Evolutionary conservation across 2,329 filamentous ascomycete species (phyloP).

Genomic region (Bipolaris oryzae): DNA sequence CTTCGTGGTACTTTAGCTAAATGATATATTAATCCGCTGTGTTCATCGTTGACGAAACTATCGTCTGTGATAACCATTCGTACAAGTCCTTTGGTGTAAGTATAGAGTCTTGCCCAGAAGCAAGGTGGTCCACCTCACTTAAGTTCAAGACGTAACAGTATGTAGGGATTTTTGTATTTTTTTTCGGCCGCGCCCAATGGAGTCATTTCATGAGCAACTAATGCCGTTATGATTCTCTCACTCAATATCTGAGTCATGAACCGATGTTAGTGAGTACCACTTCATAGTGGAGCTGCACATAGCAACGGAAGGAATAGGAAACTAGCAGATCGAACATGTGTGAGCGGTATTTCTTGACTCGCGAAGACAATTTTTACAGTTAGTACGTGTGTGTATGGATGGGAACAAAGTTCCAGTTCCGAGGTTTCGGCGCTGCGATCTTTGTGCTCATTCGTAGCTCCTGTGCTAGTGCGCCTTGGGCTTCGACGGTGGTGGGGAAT

Average conservation of each 20-base stretch:
- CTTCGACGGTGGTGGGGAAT: not conserved
- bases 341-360: not conserved
- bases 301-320: not conserved
- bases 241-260: not conserved
- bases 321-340: not conserved
- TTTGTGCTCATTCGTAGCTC: not conserved
- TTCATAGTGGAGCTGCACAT: not conserved
- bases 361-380: not conserved
- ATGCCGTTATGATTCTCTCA: not conserved
- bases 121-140: too few relatives aligned
- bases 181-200: not conserved
- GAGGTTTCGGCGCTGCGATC: not conserved
- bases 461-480: not conserved
- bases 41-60: too few relatives aligned
- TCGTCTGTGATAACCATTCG: too few relatives aligned
- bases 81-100: too few relatives aligned
- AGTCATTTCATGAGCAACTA: not conserved
- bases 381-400: not conserved
- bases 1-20: too few relatives aligned
- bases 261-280: not conserved
- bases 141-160: too few relatives aligned
- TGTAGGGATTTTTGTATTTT: not conserved
- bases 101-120: too few relatives aligned
- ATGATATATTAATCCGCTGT: too few relatives aligned
- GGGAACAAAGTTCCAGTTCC: not conserved